Conservation (phyloP, 345 rosid genomes). For the Ricinus communis region DNA sequence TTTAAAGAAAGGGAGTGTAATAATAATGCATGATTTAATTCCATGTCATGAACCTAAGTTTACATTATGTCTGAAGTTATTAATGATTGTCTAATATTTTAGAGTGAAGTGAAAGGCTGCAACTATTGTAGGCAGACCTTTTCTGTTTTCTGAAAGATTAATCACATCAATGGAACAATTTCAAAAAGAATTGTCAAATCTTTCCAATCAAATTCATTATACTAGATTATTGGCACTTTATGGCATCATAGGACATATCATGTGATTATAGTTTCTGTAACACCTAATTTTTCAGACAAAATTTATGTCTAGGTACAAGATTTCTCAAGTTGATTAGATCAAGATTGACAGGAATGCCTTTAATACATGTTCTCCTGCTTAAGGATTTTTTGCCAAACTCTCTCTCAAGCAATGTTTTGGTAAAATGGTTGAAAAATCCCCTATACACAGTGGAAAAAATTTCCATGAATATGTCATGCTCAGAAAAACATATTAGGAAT, state of each 20-base stretch:
- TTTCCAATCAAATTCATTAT: not conserved
- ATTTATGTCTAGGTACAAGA: not conserved
- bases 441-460: too few species aligned
- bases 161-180: slow-evolving; percentile 4
- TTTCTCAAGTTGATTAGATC: not conserved
- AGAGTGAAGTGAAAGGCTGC: not conserved
- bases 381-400: too few species aligned
- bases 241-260: not conserved
- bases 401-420: not conserved
- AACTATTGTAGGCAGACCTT: too few species aligned
- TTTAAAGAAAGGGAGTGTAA: not conserved
- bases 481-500: too few species aligned
- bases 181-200: slow-evolving; percentile 3
- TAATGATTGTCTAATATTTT: not conserved
- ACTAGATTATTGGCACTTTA: not conserved
- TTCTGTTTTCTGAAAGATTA: not conserved
- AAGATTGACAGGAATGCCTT: not conserved
- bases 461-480: too few species aligned
- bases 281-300: slow-evolving; percentile 6
- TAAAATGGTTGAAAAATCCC: too few species aligned
- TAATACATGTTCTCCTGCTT: not conserved
- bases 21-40: not conserved
- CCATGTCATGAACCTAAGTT: too few species aligned
- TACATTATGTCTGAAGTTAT: too few species aligned
- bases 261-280: not conserved